These are phyloP conservation scores for Stachybotrys chlorohalonatus DNA, from an alignment of 2,329 filamentous ascomycete species.

Conservation along the genomic window DNA sequence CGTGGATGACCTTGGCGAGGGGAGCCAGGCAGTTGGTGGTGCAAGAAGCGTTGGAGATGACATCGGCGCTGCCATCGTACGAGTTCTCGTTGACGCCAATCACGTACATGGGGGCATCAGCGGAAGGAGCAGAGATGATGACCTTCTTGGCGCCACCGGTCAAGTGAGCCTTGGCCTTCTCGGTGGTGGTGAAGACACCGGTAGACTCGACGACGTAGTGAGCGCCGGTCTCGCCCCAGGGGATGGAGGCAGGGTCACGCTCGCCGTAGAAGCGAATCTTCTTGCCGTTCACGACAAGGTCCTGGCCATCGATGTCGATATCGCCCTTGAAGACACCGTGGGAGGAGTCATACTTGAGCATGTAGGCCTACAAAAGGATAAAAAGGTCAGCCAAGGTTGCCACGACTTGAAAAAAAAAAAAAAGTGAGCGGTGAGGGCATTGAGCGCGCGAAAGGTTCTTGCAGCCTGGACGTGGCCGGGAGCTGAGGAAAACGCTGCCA, in stretches of 20 bases:
- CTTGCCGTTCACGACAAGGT: constrained; percentile 89
- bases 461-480: no score
- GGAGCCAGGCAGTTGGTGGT: constrained; percentile 99
- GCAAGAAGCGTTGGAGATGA: constrained; percentile 99
- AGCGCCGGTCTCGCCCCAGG: constrained; percentile 80
- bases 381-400: background rate
- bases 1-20: constrained; percentile 98
- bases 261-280: constrained; percentile 89
- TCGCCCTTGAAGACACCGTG: constrained; percentile 96
- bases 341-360: constrained; percentile 98
- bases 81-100: constrained; percentile 96
- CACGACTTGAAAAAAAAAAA: background rate
- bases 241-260: constrained; percentile 82
- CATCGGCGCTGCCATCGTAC: constrained; percentile 83
- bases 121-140: constrained; percentile 83
- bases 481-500: background rate
- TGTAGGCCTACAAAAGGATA: constrained; percentile 66
- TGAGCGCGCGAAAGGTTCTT: background rate
- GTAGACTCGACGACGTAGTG: constrained; percentile 96
- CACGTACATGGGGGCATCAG: constrained; percentile 99
- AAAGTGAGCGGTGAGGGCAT: background rate
- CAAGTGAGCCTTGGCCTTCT: constrained; percentile 91
- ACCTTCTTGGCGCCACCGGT: constrained; percentile 98
- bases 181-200: constrained; percentile 97
- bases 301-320: constrained; percentile 60